Conservation (phyloP, 441 rosid genomes). For the Hura crepitans region DNA sequence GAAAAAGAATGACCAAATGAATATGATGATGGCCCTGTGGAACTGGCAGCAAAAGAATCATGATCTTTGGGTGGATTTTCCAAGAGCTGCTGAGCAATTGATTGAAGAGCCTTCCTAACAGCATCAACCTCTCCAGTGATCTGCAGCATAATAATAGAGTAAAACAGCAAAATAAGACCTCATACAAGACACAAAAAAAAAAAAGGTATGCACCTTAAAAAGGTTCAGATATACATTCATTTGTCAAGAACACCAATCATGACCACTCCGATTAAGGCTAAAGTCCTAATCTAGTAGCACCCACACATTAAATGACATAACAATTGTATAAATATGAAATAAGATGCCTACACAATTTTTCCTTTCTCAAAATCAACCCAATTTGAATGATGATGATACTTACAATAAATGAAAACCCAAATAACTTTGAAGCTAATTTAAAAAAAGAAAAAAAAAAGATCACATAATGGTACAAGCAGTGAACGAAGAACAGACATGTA, state of each 20-base stretch:
- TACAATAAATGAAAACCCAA: not conserved
- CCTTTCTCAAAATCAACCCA: not conserved
- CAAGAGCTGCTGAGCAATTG: conserved; percentile 53
- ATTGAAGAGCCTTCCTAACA: conserved; percentile 56
- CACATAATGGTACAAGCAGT: not conserved
- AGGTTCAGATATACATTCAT: not conserved
- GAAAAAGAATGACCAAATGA: conserved; percentile 33
- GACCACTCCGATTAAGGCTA: not conserved
- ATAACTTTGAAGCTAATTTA: not conserved
- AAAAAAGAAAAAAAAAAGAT: not conserved
- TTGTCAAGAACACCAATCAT: not conserved
- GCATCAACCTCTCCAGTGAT: conserved; percentile 57
- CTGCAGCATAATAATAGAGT: conserved; percentile 34
- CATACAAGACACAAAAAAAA: not conserved
- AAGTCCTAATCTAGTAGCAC: not conserved
- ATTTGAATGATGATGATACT: not conserved
- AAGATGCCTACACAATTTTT: not conserved
- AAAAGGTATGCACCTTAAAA: not conserved
- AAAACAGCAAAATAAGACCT: conserved; percentile 5
- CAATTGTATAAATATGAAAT: not conserved
- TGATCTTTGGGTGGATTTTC: conserved; percentile 46
- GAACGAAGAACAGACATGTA: not conserved
- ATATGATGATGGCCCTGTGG: conserved; percentile 40
- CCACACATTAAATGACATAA: not conserved
- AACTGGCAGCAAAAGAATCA: conserved; percentile 35